Evolutionary conservation across 176 grass and related monocot species (phyloP).

Genomic region (Juncus effusus): DNA sequence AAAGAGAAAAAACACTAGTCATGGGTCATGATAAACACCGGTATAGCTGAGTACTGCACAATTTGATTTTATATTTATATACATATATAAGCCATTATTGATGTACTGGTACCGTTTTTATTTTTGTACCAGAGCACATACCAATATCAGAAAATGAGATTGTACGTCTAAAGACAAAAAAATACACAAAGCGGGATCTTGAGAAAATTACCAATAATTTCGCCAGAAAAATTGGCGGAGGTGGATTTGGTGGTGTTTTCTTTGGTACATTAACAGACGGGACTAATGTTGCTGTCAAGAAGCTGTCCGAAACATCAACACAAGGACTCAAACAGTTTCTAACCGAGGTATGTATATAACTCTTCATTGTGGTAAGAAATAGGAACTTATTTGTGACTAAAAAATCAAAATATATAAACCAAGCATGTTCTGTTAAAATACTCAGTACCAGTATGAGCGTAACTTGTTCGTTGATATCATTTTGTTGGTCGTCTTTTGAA

Average conservation of each 20-base stretch:
- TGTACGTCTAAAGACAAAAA: constrained; percentile 6
- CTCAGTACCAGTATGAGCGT: background rate
- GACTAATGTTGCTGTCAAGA: constrained; percentile 32
- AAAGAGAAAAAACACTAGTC: background rate
- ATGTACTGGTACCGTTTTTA: background rate
- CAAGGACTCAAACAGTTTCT: constrained; percentile 31
- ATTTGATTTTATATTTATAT: too few relatives aligned
- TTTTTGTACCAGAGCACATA: background rate
- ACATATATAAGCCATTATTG: too few relatives aligned
- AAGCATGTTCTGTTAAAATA: too few relatives aligned
- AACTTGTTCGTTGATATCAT: background rate
- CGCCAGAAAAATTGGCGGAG: constrained; percentile 10
- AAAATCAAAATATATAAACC: too few relatives aligned
- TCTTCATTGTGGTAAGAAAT: background rate
- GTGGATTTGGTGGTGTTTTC: constrained; percentile 31
- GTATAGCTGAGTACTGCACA: too few relatives aligned
- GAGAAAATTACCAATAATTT: constrained; percentile 31
- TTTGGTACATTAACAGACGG: constrained; percentile 26
- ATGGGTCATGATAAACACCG: too few relatives aligned
- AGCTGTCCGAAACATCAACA: constrained; percentile 19
- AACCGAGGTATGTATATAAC: constrained; percentile 23
- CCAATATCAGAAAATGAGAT: background rate
- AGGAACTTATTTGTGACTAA: too few relatives aligned
- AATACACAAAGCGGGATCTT: constrained; percentile 12
- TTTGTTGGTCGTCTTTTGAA: background rate